These are phyloP conservation scores for Fusarium globosum DNA, from an alignment of 2,329 filamentous ascomycete genomes.

Conservation along the genomic window DNA sequence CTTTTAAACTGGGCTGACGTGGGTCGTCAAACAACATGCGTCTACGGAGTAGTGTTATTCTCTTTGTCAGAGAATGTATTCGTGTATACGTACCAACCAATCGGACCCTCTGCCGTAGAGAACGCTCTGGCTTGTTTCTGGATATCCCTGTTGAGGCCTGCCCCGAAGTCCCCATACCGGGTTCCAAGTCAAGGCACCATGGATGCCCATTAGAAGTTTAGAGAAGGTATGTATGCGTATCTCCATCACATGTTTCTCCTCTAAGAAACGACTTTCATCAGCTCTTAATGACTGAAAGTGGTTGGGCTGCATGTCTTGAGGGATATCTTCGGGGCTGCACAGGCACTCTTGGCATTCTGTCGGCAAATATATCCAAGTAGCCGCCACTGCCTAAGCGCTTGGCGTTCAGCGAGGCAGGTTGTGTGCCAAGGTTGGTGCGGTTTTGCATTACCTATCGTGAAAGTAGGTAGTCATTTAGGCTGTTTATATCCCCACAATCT, in stretches of 20 bases:
- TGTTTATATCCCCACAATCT: neutral
- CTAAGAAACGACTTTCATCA: fast-evolving
- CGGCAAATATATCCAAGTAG: neutral
- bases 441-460: fast-evolving
- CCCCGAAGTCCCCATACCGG: neutral
- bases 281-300: neutral
- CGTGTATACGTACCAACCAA: neutral
- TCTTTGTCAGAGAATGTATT: neutral
- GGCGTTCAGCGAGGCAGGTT: neutral
- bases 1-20: neutral
- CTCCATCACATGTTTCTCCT: neutral
- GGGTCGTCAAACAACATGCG: neutral
- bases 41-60: neutral
- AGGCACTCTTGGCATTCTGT: neutral
- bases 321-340: neutral
- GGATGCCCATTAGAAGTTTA: neutral
- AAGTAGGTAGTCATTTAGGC: neutral
- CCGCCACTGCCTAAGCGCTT: neutral
- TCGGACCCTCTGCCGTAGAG: neutral
- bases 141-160: neutral
- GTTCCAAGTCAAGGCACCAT: neutral
- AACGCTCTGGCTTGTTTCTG: neutral
- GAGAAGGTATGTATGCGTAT: neutral
- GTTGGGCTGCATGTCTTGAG: neutral
- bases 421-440: neutral